phyloP scores from a whole-genome alignment of 164 flowering plant species.

The Nelumbo lutea region DNA sequence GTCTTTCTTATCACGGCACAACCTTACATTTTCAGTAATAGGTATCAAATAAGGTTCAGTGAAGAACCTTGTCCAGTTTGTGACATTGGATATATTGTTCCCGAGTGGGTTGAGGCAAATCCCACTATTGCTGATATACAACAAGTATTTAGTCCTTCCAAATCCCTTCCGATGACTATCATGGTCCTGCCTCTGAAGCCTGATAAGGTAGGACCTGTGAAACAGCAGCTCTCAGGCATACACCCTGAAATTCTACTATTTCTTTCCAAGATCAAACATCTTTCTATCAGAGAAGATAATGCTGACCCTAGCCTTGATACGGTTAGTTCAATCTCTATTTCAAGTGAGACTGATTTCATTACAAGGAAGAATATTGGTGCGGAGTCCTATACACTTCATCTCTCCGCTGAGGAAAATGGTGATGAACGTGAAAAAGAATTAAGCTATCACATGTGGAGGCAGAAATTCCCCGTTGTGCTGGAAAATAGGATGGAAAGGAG shows the following conservation, averaged over 20 bases:
- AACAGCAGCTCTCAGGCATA: constrained; percentile 49
- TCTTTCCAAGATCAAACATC: constrained; percentile 50
- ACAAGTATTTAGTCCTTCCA: constrained; percentile 33
- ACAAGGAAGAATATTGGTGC: constrained; percentile 56
- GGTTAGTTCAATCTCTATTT: constrained; percentile 43
- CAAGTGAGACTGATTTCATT: constrained; percentile 40
- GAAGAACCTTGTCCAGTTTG: constrained; percentile 49
- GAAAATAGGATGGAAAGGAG: constrained; percentile 41
- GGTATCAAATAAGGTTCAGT: constrained; percentile 55
- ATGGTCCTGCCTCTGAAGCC: constrained; percentile 52
- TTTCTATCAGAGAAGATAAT: constrained; percentile 46
- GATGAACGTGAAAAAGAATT: constrained; percentile 23
- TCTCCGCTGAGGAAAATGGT: constrained; percentile 36
- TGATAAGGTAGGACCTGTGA: constrained; percentile 57
- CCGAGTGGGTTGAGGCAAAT: constrained; percentile 66
- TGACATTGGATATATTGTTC: constrained; percentile 55
- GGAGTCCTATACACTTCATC: constrained; percentile 50
- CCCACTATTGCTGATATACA: constrained; percentile 41
- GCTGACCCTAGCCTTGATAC: constrained; percentile 33
- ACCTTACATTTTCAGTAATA: constrained; percentile 65
- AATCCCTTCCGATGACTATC: constrained; percentile 43
- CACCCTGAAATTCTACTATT: constrained; percentile 64
- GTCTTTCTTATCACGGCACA: constrained; percentile 56
- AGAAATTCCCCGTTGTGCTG: constrained; percentile 46
- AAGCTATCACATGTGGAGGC: constrained; percentile 62